Conservation (phyloP, 352 stramenopile species). For the Blastocystis sp. region DNA sequence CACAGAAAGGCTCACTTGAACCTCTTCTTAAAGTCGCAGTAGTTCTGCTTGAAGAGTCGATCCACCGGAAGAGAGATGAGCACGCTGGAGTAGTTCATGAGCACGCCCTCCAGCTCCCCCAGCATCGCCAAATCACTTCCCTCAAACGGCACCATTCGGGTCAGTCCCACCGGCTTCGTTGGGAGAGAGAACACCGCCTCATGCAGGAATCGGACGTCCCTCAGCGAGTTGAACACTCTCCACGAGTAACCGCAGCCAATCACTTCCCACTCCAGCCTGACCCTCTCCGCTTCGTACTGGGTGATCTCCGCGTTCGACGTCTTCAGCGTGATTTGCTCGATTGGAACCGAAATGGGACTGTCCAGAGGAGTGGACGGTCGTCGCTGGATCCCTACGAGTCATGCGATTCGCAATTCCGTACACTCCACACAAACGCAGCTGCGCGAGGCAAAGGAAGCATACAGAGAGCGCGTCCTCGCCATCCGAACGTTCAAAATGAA, state of each 20-base stretch:
- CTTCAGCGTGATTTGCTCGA: slow-evolving; percentile 30
- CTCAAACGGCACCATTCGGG: slow-evolving; percentile 1
- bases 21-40: slow-evolving; percentile 5
- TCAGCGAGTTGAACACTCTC: neutral
- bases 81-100: neutral
- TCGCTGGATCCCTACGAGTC: neutral
- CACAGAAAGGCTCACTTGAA: neutral
- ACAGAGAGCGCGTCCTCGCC: neutral
- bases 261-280: slow-evolving; percentile 25
- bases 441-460: neutral
- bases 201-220: slow-evolving; percentile 21
- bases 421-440: slow-evolving; percentile 14
- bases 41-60: slow-evolving; percentile 52
- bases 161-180: neutral
- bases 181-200: neutral
- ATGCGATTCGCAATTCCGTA: neutral
- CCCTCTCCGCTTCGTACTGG: too few relatives aligned
- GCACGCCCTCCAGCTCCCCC: neutral
- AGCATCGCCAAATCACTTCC: neutral
- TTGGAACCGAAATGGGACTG: slow-evolving; percentile 13
- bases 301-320: neutral
- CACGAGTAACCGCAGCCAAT: slow-evolving; percentile 29
- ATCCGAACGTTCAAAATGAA: neutral
- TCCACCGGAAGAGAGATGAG: slow-evolving; percentile 29
- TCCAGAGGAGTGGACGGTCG: neutral